Conservation (phyloP, 371 early-diverging fungal species). For the Homolaphlyctis polyrhiza region DNA sequence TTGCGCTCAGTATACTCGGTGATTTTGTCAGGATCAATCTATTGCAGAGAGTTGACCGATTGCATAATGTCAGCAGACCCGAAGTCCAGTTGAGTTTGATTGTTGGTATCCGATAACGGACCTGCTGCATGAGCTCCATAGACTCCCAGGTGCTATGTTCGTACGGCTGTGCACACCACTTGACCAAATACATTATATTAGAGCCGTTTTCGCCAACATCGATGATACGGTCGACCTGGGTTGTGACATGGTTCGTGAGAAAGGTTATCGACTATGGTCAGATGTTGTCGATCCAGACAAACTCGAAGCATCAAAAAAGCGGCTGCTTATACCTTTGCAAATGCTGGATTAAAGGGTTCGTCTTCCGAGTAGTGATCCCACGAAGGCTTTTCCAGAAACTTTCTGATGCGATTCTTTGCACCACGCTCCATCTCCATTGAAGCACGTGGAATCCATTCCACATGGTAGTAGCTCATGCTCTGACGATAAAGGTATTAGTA, state of each 20-base stretch:
- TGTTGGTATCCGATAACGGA: conserved; percentile 7
- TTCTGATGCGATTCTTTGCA: conserved; percentile 73
- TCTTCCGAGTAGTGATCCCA: conserved; percentile 57
- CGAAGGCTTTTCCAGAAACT: conserved; percentile 61
- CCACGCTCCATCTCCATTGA: conserved; percentile 61
- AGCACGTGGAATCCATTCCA: conserved; percentile 70
- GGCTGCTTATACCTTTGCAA: conserved; percentile 28
- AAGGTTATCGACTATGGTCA: not conserved
- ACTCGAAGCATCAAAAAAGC: not conserved
- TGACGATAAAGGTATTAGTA: conserved; percentile 8
- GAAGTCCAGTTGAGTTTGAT: too few relatives aligned
- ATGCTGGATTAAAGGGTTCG: conserved; percentile 53
- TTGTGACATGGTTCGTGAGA: not conserved
- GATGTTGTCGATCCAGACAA: not conserved
- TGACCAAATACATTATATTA: conserved; percentile 74
- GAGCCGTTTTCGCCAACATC: conserved; percentile 75
- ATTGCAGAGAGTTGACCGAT: too few relatives aligned
- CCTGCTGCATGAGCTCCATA: conserved; percentile 55
- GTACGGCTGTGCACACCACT: conserved; percentile 90
- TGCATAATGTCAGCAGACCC: conserved; percentile 6
- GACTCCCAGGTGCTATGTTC: conserved; percentile 88
- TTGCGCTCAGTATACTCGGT: conserved; percentile 44
- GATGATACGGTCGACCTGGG: conserved; percentile 73
- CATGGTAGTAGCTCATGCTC: conserved; percentile 74
- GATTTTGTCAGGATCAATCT: conserved; percentile 53